These are phyloP conservation scores for Xylariaceae sp. DNA, from an alignment of 2,329 filamentous ascomycete genomes.

Conservation along the genomic window DNA sequence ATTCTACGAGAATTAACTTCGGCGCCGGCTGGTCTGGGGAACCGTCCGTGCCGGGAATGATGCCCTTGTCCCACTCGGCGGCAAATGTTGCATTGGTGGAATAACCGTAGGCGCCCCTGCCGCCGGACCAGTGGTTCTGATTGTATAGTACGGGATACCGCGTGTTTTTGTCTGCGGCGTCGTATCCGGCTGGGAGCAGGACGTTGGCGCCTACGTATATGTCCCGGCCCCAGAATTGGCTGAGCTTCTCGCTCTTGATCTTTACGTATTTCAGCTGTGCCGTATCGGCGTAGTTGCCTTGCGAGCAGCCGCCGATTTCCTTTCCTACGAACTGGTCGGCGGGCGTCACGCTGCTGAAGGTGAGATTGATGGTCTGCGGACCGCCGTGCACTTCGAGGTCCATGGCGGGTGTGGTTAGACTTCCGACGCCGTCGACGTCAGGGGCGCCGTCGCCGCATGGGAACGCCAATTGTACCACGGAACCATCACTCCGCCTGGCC, in stretches of 20 bases:
- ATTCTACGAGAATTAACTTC: constrained; percentile 23
- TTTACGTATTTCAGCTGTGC: constrained; percentile 23
- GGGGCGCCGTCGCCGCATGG: constrained; percentile 25
- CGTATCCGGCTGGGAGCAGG: constrained; percentile 23
- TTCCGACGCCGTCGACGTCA: constrained; percentile 21
- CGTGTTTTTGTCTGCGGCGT: constrained; percentile 17
- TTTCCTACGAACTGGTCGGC: constrained; percentile 13
- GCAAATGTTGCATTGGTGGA: constrained; percentile 10
- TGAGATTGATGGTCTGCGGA: constrained; percentile 19
- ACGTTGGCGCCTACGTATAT: constrained; percentile 27
- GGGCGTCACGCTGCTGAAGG: constrained; percentile 19
- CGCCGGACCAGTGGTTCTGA: constrained; percentile 24
- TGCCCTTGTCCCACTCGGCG: constrained; percentile 19
- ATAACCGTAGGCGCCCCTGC: constrained; percentile 17
- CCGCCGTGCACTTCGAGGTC: constrained; percentile 18
- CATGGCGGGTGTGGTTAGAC: constrained; percentile 18
- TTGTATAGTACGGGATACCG: constrained; percentile 24
- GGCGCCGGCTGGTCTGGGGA: constrained; percentile 15
- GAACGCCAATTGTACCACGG: constrained; percentile 20
- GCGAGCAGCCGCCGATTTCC: constrained; percentile 22
- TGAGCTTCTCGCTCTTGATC: constrained; percentile 22
- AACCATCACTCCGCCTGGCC: constrained; percentile 20
- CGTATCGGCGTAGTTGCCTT: constrained; percentile 25
- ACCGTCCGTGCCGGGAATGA: constrained; percentile 16
- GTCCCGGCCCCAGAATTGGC: constrained; percentile 24